phyloP scores from a whole-genome alignment of 2,329 filamentous ascomycete genomes.

The Colletotrichum liaoningense region DNA sequence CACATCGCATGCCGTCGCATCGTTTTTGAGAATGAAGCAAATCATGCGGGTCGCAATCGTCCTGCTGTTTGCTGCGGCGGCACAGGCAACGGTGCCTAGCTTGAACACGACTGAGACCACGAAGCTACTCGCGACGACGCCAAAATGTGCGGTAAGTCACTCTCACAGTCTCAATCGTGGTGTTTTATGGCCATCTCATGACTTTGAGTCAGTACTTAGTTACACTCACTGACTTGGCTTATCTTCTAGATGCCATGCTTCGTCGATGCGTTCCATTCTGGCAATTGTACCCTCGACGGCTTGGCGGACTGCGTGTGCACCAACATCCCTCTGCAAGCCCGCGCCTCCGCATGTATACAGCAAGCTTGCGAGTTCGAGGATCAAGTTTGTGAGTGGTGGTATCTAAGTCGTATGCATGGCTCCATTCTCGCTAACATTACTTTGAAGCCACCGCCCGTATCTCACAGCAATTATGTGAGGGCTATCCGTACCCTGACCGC shows the following conservation, averaged over 20 bases:
- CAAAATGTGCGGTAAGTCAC: conserved; percentile 23
- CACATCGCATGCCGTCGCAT: background rate
- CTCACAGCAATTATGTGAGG: conserved; percentile 13
- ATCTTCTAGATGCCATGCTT: conserved; percentile 22
- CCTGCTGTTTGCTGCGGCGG: background rate
- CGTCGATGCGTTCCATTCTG: conserved; percentile 11
- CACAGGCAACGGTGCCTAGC: background rate
- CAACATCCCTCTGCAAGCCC: conserved; percentile 22
- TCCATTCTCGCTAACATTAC: accelerated
- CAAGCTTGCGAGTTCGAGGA: conserved; percentile 16
- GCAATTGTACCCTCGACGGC: conserved; percentile 13
- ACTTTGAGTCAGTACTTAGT: background rate
- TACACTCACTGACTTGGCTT: background rate
- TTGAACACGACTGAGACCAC: background rate
- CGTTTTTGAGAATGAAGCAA: background rate
- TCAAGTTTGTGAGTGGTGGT: background rate
- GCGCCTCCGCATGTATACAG: conserved; percentile 30
- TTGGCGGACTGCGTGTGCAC: conserved; percentile 28
- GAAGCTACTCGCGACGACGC: conserved; percentile 5
- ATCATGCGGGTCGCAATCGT: background rate
- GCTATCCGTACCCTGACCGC: conserved; percentile 7
- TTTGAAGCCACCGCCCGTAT: background rate
- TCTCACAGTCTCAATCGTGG: background rate
- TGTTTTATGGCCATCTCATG: background rate
- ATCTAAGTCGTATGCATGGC: too few relatives aligned